These are phyloP conservation scores for Huntiella abstrusa DNA, from an alignment of 2,329 filamentous ascomycete genomes.

Conservation along the genomic window DNA sequence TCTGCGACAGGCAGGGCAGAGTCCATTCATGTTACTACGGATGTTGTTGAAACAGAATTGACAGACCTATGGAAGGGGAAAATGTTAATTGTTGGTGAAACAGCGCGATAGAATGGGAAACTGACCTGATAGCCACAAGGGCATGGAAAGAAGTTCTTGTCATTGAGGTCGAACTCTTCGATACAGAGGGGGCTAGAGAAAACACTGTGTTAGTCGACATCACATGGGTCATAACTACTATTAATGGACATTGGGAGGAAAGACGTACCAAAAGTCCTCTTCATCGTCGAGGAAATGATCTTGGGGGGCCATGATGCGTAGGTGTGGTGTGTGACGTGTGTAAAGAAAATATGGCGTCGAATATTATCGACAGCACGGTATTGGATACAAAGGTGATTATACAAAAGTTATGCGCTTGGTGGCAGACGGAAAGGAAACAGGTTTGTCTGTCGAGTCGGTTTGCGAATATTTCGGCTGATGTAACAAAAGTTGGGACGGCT, in stretches of 20 bases:
- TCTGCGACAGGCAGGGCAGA: conserved; percentile 91
- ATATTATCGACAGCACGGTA: conserved; percentile 8
- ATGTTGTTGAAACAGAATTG: conserved; percentile 99
- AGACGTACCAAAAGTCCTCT: conserved; percentile 46
- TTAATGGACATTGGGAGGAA: conserved; percentile 2
- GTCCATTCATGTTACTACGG: conserved; percentile 90
- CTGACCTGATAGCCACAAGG: conserved; percentile 93
- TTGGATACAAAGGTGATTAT: conserved; percentile 13
- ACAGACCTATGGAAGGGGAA: conserved; percentile 48
- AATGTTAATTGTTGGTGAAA: background rate
- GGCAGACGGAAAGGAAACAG: background rate
- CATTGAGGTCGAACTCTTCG: conserved; percentile 94
- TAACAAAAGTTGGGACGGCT: too few species aligned
- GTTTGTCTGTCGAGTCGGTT: background rate
- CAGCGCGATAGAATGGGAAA: background rate
- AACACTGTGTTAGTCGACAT: conserved; percentile 11
- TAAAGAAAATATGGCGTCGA: background rate
- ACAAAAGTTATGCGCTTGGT: conserved; percentile 7
- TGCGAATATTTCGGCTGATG: background rate
- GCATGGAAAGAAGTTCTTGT: conserved; percentile 92
- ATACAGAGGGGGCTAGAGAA: conserved; percentile 77
- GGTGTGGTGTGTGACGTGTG: conserved; percentile 1
- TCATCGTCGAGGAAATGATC: conserved; percentile 55
- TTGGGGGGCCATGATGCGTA: conserved; percentile 41
- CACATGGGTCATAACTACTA: background rate